Evolutionary conservation across 768 basidiomycete genomes (phyloP), one percentile per base, ranked within the genome.

Genomic region (Agrocybe praecox): DNA sequence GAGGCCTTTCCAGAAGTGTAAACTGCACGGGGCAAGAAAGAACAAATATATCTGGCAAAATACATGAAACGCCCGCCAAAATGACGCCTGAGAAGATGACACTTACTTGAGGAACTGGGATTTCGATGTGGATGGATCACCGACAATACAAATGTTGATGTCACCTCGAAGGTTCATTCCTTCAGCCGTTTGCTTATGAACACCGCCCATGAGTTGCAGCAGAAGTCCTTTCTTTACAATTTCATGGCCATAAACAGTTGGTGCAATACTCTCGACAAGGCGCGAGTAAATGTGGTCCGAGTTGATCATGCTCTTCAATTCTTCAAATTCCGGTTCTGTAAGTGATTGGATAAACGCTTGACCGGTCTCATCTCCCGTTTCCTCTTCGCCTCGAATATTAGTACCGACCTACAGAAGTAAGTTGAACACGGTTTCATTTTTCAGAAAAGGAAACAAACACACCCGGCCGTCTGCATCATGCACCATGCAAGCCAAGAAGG

Each of bases 1-100:
- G 97, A 98, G 1, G 96, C 97, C 73, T 99, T 98, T n/a, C 97
- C 97, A 0, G 96, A 98, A 0, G 97, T 98, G 72, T 98, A 98
- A 8, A 98, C 96, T 1, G 96, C 94, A 22, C 97, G 94, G 55
- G 96, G 97, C 1, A 98, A 81, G 85, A 99, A 97, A 17, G 94
- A 95, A 71, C 96, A 98, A 49, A 99, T 89, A 64, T 98, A 99
- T 76, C 96, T 98, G 21, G 19, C 46, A 29, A 46, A 15, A 24
- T 52, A 29, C 52, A 54, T 36, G 50, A 56, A 54, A 32, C 44
- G 12, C 46, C 42, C 36, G 22, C 22, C 19, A 49, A 32, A 9
- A n/a, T n/a, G 6, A 19, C 29, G 23, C 18, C 14, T 24, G 10
- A 11, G 24, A 52, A 36, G 48, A 18, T 14, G 40, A 0, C 18